These are phyloP conservation scores for Rickenella mellea DNA, from an alignment of 768 basidiomycete species.

Conservation along the genomic window DNA sequence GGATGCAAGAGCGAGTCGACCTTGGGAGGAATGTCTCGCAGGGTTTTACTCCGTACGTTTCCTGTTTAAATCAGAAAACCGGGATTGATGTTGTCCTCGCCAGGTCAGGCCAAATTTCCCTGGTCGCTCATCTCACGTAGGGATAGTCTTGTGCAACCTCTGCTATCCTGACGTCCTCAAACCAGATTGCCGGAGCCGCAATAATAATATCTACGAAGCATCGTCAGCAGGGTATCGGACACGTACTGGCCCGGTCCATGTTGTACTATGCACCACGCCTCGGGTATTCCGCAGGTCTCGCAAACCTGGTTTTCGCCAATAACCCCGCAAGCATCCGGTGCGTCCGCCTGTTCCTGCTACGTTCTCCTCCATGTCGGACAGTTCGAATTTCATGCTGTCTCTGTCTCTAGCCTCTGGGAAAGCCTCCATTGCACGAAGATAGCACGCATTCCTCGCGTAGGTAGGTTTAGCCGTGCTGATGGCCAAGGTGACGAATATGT, in stretches of 20 bases:
- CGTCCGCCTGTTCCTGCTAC: conserved; percentile 10
- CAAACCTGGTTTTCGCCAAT: conserved; percentile 86
- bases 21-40: conserved; percentile 63
- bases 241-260: conserved; percentile 66
- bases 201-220: conserved; percentile 82
- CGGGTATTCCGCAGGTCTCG: conserved; percentile 72
- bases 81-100: too few relatives aligned
- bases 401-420: conserved; percentile 65
- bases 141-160: conserved; percentile 52
- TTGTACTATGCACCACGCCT: conserved; percentile 72
- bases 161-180: too few relatives aligned
- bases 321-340: conserved; percentile 69
- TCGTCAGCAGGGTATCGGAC: too few relatives aligned
- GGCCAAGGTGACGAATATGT: conserved; percentile 79
- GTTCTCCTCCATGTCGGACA: conserved; percentile 6
- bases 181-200: conserved; percentile 74
- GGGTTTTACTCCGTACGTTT: conserved; percentile 70
- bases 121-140: too few relatives aligned
- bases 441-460: conserved; percentile 69
- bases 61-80: conserved; percentile 5
- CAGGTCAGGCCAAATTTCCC: conserved; percentile 55
- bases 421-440: conserved; percentile 67
- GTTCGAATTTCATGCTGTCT: conserved; percentile 2
- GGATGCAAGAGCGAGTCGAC: conserved; percentile 32
- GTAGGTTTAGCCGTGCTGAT: conserved; percentile 55